Evolutionary conservation across 2,329 filamentous ascomycete species (phyloP).

Genomic region (Cladophialophora exuberans): DNA sequence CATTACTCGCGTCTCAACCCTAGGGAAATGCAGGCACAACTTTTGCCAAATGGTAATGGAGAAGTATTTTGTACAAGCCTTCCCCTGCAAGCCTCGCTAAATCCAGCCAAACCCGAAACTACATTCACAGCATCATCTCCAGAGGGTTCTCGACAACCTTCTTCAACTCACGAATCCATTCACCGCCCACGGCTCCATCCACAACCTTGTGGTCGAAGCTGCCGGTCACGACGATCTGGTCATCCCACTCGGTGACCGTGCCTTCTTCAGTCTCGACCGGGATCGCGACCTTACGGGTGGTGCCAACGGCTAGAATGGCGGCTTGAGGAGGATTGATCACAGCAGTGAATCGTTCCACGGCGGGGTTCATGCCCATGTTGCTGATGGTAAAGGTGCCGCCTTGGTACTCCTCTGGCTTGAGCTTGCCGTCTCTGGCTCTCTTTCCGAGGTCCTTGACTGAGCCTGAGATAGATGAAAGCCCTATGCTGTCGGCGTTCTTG

Average conservation of each 20-base stretch:
- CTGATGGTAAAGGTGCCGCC: constrained; percentile 98
- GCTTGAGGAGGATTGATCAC: constrained; percentile 99
- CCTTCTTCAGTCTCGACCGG: constrained; percentile 85
- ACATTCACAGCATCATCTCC: constrained; percentile 79
- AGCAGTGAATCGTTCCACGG: constrained; percentile 94
- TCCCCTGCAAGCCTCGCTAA: constrained; percentile 30
- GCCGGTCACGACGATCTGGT: constrained; percentile 91
- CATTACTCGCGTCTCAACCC: constrained; percentile 5
- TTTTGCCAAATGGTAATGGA: constrained; percentile 28
- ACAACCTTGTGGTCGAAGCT: constrained; percentile 99
- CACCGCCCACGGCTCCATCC: constrained; percentile 91
- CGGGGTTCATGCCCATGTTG: constrained; percentile 99
- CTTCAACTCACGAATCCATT: constrained; percentile 97
- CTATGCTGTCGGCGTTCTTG: constrained; percentile 81
- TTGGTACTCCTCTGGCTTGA: constrained; percentile 99
- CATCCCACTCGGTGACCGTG: constrained; percentile 83
- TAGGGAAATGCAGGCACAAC: constrained; percentile 22
- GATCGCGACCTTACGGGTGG: constrained; percentile 91
- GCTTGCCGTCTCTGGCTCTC: constrained; percentile 93
- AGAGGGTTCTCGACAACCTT: constrained; percentile 97
- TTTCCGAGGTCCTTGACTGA: constrained; percentile 96
- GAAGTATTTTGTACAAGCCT: constrained; percentile 31
- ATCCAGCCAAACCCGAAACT: constrained; percentile 25
- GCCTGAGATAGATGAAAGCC: constrained; percentile 83
- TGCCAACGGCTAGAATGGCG: constrained; percentile 91